These are phyloP conservation scores for Hippophae rhamnoides DNA, from an alignment of 306 rosid genomes.

Conservation along the genomic window DNA sequence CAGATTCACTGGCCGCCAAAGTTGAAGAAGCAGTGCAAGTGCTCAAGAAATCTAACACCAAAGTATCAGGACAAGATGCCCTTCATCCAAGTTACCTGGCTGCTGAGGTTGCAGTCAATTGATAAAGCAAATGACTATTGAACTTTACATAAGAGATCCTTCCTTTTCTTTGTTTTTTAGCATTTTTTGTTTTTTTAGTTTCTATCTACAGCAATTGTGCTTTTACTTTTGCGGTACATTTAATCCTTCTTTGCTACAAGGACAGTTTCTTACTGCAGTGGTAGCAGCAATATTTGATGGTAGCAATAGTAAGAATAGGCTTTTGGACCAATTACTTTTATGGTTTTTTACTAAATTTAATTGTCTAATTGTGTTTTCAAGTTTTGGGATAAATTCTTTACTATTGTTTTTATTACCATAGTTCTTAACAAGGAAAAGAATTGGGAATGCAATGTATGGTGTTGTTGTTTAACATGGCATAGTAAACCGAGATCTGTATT, in stretches of 20 bases:
- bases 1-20: constrained; percentile 61
- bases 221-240: constrained; percentile 9
- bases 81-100: constrained; percentile 52
- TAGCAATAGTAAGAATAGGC: constrained; percentile 17
- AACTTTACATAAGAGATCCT: no score
- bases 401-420: no score
- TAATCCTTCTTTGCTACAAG: constrained; percentile 15
- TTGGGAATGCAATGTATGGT: no score
- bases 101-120: constrained; percentile 70
- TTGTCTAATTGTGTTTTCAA: no score
- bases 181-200: no score
- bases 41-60: constrained; percentile 51
- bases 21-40: constrained; percentile 77
- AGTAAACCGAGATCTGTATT: no score
- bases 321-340: background rate
- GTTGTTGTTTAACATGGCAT: no score
- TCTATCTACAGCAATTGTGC: no score
- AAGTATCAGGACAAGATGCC: constrained; percentile 54
- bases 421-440: no score
- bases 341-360: no score
- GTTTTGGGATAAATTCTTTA: no score
- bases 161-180: no score
- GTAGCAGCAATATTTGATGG: background rate
- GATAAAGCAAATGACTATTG: constrained; percentile 11
- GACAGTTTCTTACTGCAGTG: constrained; percentile 9